Evolutionary conservation across 768 basidiomycete species (phyloP).

Genomic region (Cystobasidium onofrii): DNA sequence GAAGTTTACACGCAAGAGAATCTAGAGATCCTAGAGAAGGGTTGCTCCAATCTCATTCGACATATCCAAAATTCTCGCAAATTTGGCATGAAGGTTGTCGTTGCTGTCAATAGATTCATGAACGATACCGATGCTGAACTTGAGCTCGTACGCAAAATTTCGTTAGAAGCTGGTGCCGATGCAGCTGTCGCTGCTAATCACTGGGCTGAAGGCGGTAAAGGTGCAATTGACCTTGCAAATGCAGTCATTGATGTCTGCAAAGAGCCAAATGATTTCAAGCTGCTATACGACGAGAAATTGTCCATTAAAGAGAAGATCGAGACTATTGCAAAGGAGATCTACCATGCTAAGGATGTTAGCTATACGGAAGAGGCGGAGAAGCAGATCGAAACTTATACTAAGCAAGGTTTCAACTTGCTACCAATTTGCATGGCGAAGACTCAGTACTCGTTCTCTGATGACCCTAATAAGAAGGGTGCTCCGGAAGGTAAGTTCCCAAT

Average conservation of each 20-base stretch:
- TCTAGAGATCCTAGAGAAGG: slow-evolving; percentile 75
- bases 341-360: slow-evolving; percentile 81
- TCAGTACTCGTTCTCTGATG: slow-evolving; percentile 93
- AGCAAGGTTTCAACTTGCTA: slow-evolving; percentile 70
- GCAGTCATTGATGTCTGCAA: slow-evolving; percentile 84
- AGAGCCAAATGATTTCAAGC: slow-evolving; percentile 60
- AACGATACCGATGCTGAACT: slow-evolving; percentile 86
- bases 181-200: slow-evolving; percentile 92
- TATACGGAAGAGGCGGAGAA: slow-evolving; percentile 73
- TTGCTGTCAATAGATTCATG: slow-evolving; percentile 88
- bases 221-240: slow-evolving; percentile 80
- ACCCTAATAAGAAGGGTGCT: slow-evolving; percentile 80
- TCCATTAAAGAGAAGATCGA: slow-evolving; percentile 81
- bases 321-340: slow-evolving; percentile 69
- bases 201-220: slow-evolving; percentile 92
- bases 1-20: slow-evolving; percentile 92
- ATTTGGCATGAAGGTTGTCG: slow-evolving; percentile 91
- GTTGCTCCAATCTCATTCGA: slow-evolving; percentile 82
- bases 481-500: slow-evolving; percentile 59
- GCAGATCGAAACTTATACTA: slow-evolving; percentile 83
- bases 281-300: slow-evolving; percentile 56
- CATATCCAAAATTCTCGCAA: slow-evolving; percentile 93
- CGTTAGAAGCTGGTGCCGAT: slow-evolving; percentile 80
- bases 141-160: slow-evolving; percentile 67
- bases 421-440: slow-evolving; percentile 82